phyloP scores from a whole-genome alignment of 768 basidiomycete genomes.

The Sporobolomyces phaffii region DNA sequence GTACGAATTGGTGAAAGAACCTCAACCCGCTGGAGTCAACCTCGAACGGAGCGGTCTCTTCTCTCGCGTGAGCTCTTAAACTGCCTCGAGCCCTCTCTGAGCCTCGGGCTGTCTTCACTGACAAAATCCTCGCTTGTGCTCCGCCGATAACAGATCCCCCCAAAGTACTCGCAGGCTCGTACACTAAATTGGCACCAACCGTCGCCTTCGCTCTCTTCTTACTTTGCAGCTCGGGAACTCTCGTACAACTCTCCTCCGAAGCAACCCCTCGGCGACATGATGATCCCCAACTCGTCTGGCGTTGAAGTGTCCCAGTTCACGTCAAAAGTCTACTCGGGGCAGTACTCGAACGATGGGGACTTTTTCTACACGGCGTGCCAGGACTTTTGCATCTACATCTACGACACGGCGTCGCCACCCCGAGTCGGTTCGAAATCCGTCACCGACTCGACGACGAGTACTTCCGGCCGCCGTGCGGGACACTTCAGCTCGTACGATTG shows the following conservation, averaged over 20 bases:
- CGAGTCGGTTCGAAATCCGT: constrained; percentile 27
- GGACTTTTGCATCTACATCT: constrained; percentile 87
- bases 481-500: constrained; percentile 40
- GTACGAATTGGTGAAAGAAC: constrained; percentile 22
- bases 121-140: constrained; percentile 37
- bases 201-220: constrained; percentile 2
- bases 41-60: constrained; percentile 74
- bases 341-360: constrained; percentile 63
- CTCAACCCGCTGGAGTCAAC: constrained; percentile 53
- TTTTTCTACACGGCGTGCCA: constrained; percentile 63
- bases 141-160: constrained; percentile 52
- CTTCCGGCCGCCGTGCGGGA: constrained; percentile 4
- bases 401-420: constrained; percentile 61
- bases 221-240: constrained; percentile 25
- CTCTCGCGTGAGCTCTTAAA: constrained; percentile 54
- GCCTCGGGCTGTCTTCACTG: background rate
- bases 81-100: constrained; percentile 1
- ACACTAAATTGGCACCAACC: background rate
- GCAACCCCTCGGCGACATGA: constrained; percentile 27
- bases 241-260: background rate
- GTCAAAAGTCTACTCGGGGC: constrained; percentile 64
- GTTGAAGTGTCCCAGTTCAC: constrained; percentile 66
- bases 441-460: constrained; percentile 23
- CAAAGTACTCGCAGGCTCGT: constrained; percentile 51
- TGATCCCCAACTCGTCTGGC: constrained; percentile 73